Percentiles rank a stretch among this genome's conserved stretches.
Evolutionary conservation across 2,329 filamentous ascomycete genomes (phyloP).

Genomic region (Pyrenochaeta sp.): DNA sequence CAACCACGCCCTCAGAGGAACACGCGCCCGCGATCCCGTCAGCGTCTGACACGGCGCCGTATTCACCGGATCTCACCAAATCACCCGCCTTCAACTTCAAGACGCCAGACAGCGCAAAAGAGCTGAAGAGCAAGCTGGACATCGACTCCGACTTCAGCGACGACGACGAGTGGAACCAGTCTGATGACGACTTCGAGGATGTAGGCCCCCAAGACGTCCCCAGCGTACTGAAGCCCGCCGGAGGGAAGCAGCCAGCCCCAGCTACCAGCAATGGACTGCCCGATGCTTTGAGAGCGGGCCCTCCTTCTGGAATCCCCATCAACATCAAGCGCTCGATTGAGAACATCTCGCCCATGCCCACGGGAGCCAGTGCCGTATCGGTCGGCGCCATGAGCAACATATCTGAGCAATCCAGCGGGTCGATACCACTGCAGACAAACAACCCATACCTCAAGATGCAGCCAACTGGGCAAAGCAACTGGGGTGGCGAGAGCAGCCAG

Average conservation of each 20-base stretch:
- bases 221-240: slow-evolving; percentile 46
- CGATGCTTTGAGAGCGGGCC: slow-evolving; percentile 41
- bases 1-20: slow-evolving; percentile 51
- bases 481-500: slow-evolving; percentile 48
- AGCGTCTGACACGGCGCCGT: slow-evolving; percentile 25
- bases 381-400: slow-evolving; percentile 40
- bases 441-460: slow-evolving; percentile 56
- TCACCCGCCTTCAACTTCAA: slow-evolving; percentile 53
- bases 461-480: slow-evolving; percentile 45
- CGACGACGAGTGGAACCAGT: slow-evolving; percentile 45
- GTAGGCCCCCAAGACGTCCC: slow-evolving; percentile 43
- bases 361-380: slow-evolving; percentile 38
- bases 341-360: slow-evolving; percentile 39
- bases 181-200: slow-evolving; percentile 46
- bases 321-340: slow-evolving; percentile 34
- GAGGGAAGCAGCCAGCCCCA: slow-evolving; percentile 35
- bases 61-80: slow-evolving; percentile 45
- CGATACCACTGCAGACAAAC: slow-evolving; percentile 50
- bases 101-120: slow-evolving; percentile 33
- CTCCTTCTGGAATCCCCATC: slow-evolving; percentile 40
- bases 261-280: slow-evolving; percentile 32
- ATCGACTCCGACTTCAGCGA: slow-evolving; percentile 42
- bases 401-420: slow-evolving; percentile 36
- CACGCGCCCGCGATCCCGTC: slow-evolving; percentile 33
- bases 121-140: slow-evolving; percentile 30